Evolutionary conservation across 106 monocot genomes (phyloP), one percentile per base, ranked within the genome.

Genomic region (Agapanthus africanus): DNA sequence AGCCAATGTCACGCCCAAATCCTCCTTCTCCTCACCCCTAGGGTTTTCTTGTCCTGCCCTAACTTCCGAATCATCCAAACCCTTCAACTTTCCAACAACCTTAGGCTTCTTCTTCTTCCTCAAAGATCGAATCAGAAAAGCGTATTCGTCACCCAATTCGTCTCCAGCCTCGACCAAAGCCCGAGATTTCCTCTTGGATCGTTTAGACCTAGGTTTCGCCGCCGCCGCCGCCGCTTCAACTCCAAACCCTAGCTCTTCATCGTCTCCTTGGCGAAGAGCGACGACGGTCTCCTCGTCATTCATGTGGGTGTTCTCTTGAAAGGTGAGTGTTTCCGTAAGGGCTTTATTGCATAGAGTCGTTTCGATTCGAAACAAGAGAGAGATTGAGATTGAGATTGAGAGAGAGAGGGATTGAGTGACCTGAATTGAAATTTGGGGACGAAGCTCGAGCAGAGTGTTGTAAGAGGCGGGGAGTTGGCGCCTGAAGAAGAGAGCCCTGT

Each of bases 1-100:
- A 21, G 95, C 91, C 64, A 97, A 75, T 49, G 95, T 97, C 71
- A 86, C 82, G 39, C 70, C 67, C 73, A 91, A 77, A 62, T 66
- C 81, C 90, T 2, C 66, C 84, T 11, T 65, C 49, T 37, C 67
- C 52, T 76, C 70, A 18, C 14, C 57, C 35, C 36, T 64, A 59
- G 76, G 73, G 65, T 59, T 70, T 59, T 73, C 82, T 28, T 19
- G 3, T 3, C 18, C 46, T 62, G 3, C 76, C 57, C 70, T 68
- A 60, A 52, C 69, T 33, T 73, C 40, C 42, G 59, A 34, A 26
- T 11, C 41, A 11, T 19, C 27, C 11, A 26, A 4, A 71, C 72
- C 72, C 18, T 18, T 50, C 61, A 78, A 85, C 73, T 70, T 82
- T 54, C 59, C 40, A 40, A 51, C 40, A 33, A 68, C 64, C 3